A percentile compares a stretch with the other conserved stretches of the same genome.
These are phyloP conservation scores for Cladophialophora yegresii DNA, from an alignment of 2,329 filamentous ascomycete species.

Conservation along the genomic window DNA sequence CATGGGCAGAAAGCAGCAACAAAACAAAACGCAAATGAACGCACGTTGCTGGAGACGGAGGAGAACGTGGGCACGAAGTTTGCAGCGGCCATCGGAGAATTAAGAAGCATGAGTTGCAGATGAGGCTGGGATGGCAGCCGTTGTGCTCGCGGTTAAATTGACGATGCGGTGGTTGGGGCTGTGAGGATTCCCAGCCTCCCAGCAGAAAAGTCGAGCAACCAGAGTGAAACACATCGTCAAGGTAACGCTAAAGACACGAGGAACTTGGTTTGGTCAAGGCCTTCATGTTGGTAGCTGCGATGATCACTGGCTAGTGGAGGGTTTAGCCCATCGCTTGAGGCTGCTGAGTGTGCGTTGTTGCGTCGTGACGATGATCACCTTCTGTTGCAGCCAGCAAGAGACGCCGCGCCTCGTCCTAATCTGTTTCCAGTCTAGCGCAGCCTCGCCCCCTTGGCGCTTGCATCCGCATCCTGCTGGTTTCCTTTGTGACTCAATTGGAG, in stretches of 20 bases:
- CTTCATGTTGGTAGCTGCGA: background rate
- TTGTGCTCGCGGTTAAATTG: slow-evolving; percentile 6
- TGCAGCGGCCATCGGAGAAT: slow-evolving; percentile 21
- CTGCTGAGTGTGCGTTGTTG: background rate
- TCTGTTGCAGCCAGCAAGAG: background rate
- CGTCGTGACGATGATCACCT: background rate
- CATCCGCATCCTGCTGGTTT: too few species aligned
- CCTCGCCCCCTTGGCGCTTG: background rate
- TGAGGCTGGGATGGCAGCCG: slow-evolving; percentile 32
- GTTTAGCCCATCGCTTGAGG: background rate
- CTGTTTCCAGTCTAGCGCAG: background rate
- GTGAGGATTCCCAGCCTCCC: slow-evolving; percentile 27
- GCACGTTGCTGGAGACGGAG: slow-evolving; percentile 31
- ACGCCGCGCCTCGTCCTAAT: background rate
- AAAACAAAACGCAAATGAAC: slow-evolving; percentile 22
- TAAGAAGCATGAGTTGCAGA: slow-evolving; percentile 23
- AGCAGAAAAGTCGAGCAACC: slow-evolving; percentile 18
- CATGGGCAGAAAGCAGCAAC: slow-evolving; percentile 18
- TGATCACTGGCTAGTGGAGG: background rate
- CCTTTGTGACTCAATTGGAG: too few species aligned
- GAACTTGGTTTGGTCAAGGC: slow-evolving; percentile 10
- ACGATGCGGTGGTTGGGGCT: slow-evolving; percentile 32
- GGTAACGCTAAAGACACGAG: background rate
- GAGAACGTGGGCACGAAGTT: slow-evolving; percentile 13
- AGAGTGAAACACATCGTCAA: slow-evolving; percentile 31